Evolutionary conservation across 805 yeast species (phyloP).

Genomic region (Saccharomycopsis fibuligera): DNA sequence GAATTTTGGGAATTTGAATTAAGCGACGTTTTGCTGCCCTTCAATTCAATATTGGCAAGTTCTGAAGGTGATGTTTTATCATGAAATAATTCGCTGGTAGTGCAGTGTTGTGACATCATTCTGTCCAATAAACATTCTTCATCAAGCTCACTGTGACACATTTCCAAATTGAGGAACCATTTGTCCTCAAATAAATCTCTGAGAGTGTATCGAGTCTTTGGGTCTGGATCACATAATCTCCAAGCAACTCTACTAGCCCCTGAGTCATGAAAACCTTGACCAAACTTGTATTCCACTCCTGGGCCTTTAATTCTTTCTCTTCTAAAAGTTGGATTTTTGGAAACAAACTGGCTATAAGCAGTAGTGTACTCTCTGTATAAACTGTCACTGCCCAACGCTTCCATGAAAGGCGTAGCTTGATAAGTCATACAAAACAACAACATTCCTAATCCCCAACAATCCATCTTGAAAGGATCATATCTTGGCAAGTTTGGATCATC

Average conservation of each 20-base stretch:
- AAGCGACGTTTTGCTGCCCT: no score
- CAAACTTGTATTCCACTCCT: slow-evolving; percentile 66
- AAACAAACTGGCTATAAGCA: slow-evolving; percentile 36
- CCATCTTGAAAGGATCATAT: slow-evolving; percentile 64
- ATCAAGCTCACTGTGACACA: slow-evolving; percentile 47
- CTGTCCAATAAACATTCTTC: slow-evolving; percentile 18
- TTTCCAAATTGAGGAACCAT: slow-evolving; percentile 54
- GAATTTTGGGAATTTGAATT: no score
- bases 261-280: slow-evolving; percentile 49
- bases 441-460: slow-evolving; percentile 70
- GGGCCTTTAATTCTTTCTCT: slow-evolving; percentile 50
- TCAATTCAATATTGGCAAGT: no score
- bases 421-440: slow-evolving; percentile 54
- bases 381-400: slow-evolving; percentile 40
- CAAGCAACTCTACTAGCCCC: slow-evolving; percentile 68
- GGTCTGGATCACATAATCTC: slow-evolving; percentile 65
- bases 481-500: slow-evolving; percentile 31
- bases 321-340: slow-evolving; percentile 42
- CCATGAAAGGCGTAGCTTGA: slow-evolving; percentile 54
- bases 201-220: slow-evolving; percentile 46
- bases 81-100: slow-evolving; percentile 1
- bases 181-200: slow-evolving; percentile 52
- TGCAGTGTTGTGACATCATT: slow-evolving; percentile 2
- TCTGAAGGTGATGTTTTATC: no score
- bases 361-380: slow-evolving; percentile 51